phyloP scores from a whole-genome alignment of 2,329 filamentous ascomycete species.

The Fusarium luffae region DNA sequence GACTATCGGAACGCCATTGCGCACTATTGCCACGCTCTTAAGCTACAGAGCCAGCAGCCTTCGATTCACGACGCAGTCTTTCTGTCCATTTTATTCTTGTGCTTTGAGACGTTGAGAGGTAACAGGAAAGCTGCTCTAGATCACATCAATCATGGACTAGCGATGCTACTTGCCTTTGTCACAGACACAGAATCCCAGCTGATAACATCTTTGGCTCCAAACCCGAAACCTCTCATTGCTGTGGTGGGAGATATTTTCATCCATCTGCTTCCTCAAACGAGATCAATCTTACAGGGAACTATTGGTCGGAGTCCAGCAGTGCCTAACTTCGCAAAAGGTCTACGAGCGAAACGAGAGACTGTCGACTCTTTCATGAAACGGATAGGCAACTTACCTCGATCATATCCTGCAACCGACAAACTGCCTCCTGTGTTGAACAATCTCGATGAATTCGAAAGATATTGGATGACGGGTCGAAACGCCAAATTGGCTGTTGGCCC shows the following conservation, averaged over 20 bases:
- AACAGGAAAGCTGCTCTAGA: conserved; percentile 48
- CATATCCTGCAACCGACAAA: background rate
- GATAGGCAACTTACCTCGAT: conserved; percentile 16
- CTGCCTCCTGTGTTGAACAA: conserved; percentile 21
- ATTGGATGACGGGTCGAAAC: conserved; percentile 13
- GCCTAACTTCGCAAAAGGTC: conserved; percentile 32
- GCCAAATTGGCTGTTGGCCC: conserved; percentile 14
- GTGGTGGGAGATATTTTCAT: conserved; percentile 32
- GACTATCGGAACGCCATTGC: conserved; percentile 50
- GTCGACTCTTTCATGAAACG: conserved; percentile 33
- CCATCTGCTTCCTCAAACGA: conserved; percentile 22
- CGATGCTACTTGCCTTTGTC: conserved; percentile 49
- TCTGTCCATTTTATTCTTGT: conserved; percentile 48
- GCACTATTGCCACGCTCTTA: conserved; percentile 52
- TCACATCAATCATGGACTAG: conserved; percentile 52
- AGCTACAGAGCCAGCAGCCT: conserved; percentile 41
- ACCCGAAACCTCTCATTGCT: conserved; percentile 37
- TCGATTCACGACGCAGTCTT: conserved; percentile 48
- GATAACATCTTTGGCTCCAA: conserved; percentile 28
- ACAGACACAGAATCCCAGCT: conserved; percentile 37
- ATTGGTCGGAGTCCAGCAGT: conserved; percentile 20
- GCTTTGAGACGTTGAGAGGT: conserved; percentile 49
- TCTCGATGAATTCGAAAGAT: conserved; percentile 40
- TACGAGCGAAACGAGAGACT: conserved; percentile 30
- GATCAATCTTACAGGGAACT: conserved; percentile 25